Evolutionary conservation across 1,139 yeast species (phyloP), one percentile per base, ranked within the genome.

Genomic region (Wickerhamomyces sp.): DNA sequence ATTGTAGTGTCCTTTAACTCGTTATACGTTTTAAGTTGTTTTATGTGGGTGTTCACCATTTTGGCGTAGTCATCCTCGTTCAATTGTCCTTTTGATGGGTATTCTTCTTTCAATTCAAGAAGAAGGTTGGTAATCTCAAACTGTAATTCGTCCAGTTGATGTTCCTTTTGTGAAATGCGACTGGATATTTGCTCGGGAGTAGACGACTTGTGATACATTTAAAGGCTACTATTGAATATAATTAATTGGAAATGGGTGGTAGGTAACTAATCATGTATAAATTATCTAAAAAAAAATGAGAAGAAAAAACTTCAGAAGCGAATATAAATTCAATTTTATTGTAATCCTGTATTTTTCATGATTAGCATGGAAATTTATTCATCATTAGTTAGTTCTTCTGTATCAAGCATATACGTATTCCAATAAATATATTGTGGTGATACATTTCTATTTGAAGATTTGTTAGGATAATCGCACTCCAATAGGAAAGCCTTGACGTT

Each of bases 1-100:
- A 72, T 53, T 1, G 80, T 78, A 12, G 68, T 64, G 50, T 74
- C 80, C 48, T 68, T 70, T 33, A 74, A 57, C 41, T 74, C 80
- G 46, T 75, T 69, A 54, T 74, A 76, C 41, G 61, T 52, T 38
- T 68, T 67, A 31, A 74, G 52, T 45, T 64, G 63, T 35, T 56
- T 52, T 22, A 74, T 67, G 47, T 75, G 78, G 33, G 56, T 57
- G 39, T 65, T 68, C 19, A 72, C 68, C 1, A 72, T n/a, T n/a
- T 15, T 27, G 4, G 5, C 61, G 5, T 16, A 17, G 7, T 17
- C 16, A 7, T 13, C 24, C 18, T 25, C 35, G 13, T 7, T 14
- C 13, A 12, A n/a, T 13, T 3, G 12, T 32, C 6, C 13, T 5
- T 8, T 17, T 7, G 27, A 17, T 5, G 35, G 35, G 6, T 38